Evolutionary conservation across 192 early-diverging fungal genomes (phyloP), one percentile per base, ranked within the genome.

Genomic region (Dissophora ornata): DNA sequence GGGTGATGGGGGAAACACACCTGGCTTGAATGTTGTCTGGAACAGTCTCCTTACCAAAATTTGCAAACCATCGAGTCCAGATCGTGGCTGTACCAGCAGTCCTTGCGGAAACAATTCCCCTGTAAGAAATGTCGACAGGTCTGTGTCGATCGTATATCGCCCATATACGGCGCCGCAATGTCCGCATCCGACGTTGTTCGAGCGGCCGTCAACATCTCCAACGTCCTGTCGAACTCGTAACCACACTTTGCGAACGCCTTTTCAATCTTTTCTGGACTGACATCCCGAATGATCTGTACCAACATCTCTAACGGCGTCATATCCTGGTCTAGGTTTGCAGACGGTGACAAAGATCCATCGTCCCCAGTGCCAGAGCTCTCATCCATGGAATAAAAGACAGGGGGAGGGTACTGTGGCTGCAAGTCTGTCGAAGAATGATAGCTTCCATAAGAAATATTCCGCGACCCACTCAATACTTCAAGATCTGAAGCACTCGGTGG

Each of bases 11-110:
- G n/a, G n/a, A n/a, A n/a, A n/a, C n/a, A n/a, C n/a, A n/a, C n/a
- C n/a, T n/a, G n/a, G n/a, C n/a, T n/a, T n/a, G n/a, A n/a, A n/a
- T n/a, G n/a, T n/a, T n/a, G n/a, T n/a, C n/a, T n/a, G n/a, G n/a
- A n/a, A n/a, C n/a, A n/a, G n/a, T n/a, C n/a, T n/a, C 13, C 79
- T 80, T 81, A 87, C 86, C 86, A 87, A 47, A 85, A 87, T 60
- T 87, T 87, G 56, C 86, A 87, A n/a, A 83, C 67, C 61, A 79
- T 83, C 15, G 69, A 67, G 29, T 85, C 78, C 38, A 84, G 40
- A 52, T 87, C 86, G 63, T 87, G 86, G 30, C 80, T 80, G 64
- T 80, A 87, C 82, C 83, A 83, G 38, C 86, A 87, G 62, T 87
- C 86, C 50, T 82, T 82, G 2, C 86, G 67, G 62, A 82, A 83